A percentile compares a stretch with the other conserved stretches of the same genome.
Evolutionary conservation across 2,329 filamentous ascomycete genomes (phyloP).

Genomic region (Paecilomyces sp.): DNA sequence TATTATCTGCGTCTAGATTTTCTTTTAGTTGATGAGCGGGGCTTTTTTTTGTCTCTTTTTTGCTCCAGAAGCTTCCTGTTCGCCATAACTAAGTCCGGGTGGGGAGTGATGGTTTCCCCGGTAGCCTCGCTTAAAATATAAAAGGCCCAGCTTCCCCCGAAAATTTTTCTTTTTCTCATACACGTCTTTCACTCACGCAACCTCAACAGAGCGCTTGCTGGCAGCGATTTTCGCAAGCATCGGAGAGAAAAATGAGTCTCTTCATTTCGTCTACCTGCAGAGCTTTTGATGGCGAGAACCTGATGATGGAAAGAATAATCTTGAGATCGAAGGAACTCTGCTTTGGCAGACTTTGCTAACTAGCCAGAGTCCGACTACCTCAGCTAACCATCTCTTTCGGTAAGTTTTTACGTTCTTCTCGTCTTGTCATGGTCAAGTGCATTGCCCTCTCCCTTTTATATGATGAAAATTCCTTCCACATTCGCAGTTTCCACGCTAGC

Average conservation of each 20-base stretch:
- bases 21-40: background rate
- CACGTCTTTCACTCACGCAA: background rate
- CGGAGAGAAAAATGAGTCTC: slow-evolving; percentile 10
- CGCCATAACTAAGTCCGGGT: slow-evolving; percentile 1
- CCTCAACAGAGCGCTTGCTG: background rate
- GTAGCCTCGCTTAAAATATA: slow-evolving; percentile 26
- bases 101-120: slow-evolving; percentile 18
- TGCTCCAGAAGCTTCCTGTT: slow-evolving; percentile 22
- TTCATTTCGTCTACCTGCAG: background rate
- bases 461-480: slow-evolving; percentile 38
- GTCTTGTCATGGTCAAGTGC: slow-evolving; percentile 8
- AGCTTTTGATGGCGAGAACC: background rate
- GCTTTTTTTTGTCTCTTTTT: background rate
- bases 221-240: background rate
- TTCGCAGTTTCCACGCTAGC: slow-evolving; percentile 24
- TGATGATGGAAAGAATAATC: background rate
- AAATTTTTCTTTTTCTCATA: slow-evolving; percentile 8
- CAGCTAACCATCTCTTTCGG: background rate
- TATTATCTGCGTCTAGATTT: background rate
- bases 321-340: background rate
- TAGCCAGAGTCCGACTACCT: background rate
- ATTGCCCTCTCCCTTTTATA: slow-evolving; percentile 17
- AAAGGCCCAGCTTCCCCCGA: slow-evolving; percentile 11
- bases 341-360: background rate
- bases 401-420: slow-evolving; percentile 4